These are phyloP conservation scores for Sugiyamaella paludigena DNA, from an alignment of 1,139 yeast genomes.

Conservation along the genomic window DNA sequence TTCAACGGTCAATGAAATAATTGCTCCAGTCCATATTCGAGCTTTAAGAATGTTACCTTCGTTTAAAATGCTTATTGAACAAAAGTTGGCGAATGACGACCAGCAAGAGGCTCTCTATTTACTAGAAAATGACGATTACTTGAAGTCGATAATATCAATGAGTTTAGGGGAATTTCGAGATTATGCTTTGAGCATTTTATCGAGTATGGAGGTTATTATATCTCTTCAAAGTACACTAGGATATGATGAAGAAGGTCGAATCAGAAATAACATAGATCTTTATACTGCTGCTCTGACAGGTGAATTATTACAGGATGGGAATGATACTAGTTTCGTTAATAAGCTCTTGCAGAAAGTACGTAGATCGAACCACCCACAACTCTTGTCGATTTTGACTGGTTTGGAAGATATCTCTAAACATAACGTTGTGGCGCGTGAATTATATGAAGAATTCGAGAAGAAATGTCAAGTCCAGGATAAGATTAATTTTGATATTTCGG, in stretches of 20 bases:
- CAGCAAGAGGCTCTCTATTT: slow-evolving; percentile 16
- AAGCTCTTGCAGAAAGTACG: slow-evolving; percentile 6
- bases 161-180: slow-evolving; percentile 17
- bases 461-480: slow-evolving; percentile 3
- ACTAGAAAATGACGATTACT: slow-evolving; percentile 19
- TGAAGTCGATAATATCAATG: slow-evolving; percentile 11
- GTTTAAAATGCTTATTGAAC: slow-evolving; percentile 43
- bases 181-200: slow-evolving; percentile 14
- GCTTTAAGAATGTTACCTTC: slow-evolving; percentile 49
- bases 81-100: slow-evolving; percentile 16
- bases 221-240: slow-evolving; percentile 10
- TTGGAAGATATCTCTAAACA: slow-evolving; percentile 1
- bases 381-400: background rate
- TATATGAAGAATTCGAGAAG: slow-evolving; percentile 4
- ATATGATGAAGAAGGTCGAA: slow-evolving; percentile 3
- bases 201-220: slow-evolving; percentile 16
- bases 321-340: background rate
- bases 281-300: slow-evolving; percentile 21
- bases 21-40: slow-evolving; percentile 33
- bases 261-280: slow-evolving; percentile 12
- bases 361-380: background rate
- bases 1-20: slow-evolving; percentile 35
- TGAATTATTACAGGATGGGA: slow-evolving; percentile 1
- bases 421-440: slow-evolving; percentile 4
- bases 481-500: slow-evolving; percentile 3